Evolutionary conservation across 495 filamentous ascomycete species (phyloP), one percentile per base, ranked within the genome.

Genomic region (Daldinia vernicosa): DNA sequence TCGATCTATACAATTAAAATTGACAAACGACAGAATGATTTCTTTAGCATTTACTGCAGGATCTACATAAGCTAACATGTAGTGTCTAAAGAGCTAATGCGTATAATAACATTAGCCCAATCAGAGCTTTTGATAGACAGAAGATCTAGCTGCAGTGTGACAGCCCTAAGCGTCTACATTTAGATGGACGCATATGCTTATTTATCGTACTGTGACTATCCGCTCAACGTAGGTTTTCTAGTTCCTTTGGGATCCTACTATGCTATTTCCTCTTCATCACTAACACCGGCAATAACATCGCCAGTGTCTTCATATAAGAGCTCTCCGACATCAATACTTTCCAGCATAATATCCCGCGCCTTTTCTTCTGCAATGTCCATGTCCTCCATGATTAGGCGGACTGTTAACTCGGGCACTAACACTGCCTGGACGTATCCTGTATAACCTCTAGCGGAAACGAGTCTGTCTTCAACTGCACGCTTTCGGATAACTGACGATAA

Each of bases 341-440:
- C 91, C 8, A 83, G 77, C 71, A 98, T 71, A 22, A 97, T 88
- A 58, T 81, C 76, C 73, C 90, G 84, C 15, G 94, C 93, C 67
- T 84, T 76, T 51, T 88, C 87, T 59, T 87, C 87, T 6, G 80
- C 79, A n/a, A 91, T 85, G 0, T 78, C 74, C 91, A 98, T 92
- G 74, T 99, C 95, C 69, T 97, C 91, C 82, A 87, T 91, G 27
- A 98, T 90, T 17, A 99, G 84, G 68, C 81, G 79, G 1, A 92
- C 83, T 4, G 91, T 87, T 54, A 98, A 77, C 76, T 99, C 95
- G 0, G 94, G 94, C 14, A 97, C 93, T 45, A 98, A 80, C 3
- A 98, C 95, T 0, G 84, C 82, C 78, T 97, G 93, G 7, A 97
- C 87, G 71, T 92, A 99, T 17, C 85, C 87, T 14, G 88, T 88